Conservation (phyloP, 2,329 filamentous ascomycete species). For the Fonsecaea erecta region DNA sequence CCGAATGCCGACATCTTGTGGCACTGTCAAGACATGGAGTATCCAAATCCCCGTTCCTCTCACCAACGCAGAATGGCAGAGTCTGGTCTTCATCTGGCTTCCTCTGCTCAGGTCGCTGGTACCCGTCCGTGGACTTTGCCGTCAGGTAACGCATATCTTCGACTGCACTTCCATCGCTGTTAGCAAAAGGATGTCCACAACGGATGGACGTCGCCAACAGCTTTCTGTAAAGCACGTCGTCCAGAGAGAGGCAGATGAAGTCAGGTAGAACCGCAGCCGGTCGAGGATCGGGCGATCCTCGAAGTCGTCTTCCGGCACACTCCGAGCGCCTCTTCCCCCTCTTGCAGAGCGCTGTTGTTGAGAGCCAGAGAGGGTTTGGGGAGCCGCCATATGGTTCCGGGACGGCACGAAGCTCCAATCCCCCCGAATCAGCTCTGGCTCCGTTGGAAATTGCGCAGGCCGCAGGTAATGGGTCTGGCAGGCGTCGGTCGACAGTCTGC, state of each 20-base stretch:
- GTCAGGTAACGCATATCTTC: background rate
- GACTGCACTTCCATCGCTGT: background rate
- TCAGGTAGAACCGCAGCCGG: slow-evolving; percentile 8
- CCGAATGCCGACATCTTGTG: too few species aligned
- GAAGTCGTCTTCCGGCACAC: slow-evolving; percentile 39
- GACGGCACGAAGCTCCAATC: too few species aligned
- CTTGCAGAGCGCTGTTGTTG: too few species aligned
- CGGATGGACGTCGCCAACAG: background rate
- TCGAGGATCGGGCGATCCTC: slow-evolving; percentile 41
- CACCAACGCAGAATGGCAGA: background rate
- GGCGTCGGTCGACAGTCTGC: too few species aligned
- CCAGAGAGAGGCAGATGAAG: slow-evolving; percentile 1
- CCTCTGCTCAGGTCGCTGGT: background rate
- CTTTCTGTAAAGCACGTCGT: background rate
- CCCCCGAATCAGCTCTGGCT: too few species aligned
- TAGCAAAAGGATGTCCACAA: background rate
- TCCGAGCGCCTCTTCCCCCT: too few species aligned
- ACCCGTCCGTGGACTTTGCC: background rate
- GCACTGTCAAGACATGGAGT: too few species aligned
- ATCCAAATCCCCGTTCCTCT: too few species aligned
- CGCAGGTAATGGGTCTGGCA: too few species aligned
- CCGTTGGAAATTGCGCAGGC: too few species aligned
- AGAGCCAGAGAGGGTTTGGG: too few species aligned
- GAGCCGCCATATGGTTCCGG: too few species aligned
- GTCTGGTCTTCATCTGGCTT: background rate